Base-by-base conservation (phyloP, 352 stramenopile species). In the Globisporangium iwayamae region DNA sequence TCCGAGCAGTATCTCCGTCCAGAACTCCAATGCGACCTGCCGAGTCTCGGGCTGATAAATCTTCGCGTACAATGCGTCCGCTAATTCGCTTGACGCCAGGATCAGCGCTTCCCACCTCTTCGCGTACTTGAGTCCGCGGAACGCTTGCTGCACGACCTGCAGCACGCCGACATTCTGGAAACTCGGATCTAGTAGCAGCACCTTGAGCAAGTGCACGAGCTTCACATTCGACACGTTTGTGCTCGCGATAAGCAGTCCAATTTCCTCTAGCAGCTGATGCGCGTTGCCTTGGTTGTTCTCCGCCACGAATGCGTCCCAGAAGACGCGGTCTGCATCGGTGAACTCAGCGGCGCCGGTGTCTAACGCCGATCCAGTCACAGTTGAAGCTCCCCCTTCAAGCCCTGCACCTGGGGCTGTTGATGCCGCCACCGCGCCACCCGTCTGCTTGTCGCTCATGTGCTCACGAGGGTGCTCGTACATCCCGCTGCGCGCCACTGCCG, bases 31-130 rank as follows among this genome's bases (percentile, higher is more conserved):
- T 22, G 74, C 70, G 58, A 39, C 52, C n/a, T 69, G 30, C 48
- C 58, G 50, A 8, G 71, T 75, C 38, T 69, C 56, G n/a, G 32
- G 30, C 0, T 32, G 57, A 50, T 55, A 43, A 30, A 84, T 74
- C 57, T 75, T 85, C 10, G 56, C 60, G 55, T 75, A 79, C 36
- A 88, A 69, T 0, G 65, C 63, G 50, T 84, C 73, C 18, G 78
- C 22, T 13, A 94, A 64, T 41, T 73, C 62, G 0, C 63, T 66
- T 3, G 75, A 90, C 2, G 73, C 73, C 1, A 69, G 62, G 9
- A 69, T 38, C 8, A 96, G 59, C 1, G 66, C 73, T 46, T 88
- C 78, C 79, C 85, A 96, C n/a, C 81, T 76, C 65, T 94, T 93
- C 34, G 83, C 71, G 30, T 87, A 34, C 63, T 94, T 93, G 36